These are phyloP conservation scores for Endocalyx cinctus DNA, from an alignment of 2,329 filamentous ascomycete species.

Conservation along the genomic window DNA sequence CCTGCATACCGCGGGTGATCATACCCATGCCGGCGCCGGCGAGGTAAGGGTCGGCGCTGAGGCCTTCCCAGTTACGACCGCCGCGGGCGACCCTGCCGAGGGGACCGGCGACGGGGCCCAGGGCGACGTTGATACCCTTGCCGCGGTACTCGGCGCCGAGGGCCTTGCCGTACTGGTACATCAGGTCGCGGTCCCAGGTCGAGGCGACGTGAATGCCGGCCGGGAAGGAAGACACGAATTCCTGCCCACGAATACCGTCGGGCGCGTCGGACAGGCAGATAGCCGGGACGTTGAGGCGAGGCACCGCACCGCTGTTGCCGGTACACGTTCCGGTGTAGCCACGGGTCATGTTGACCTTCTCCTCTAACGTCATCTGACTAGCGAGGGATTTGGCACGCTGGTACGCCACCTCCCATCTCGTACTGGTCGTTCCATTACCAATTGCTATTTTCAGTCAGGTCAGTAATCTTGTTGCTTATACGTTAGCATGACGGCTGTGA, in stretches of 20 bases:
- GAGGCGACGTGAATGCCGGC: slow-evolving; percentile 81
- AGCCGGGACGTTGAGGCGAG: slow-evolving; percentile 65
- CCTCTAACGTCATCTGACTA: slow-evolving; percentile 4
- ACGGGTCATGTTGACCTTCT: slow-evolving; percentile 6
- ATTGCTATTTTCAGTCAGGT: neutral
- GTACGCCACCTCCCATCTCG: slow-evolving; percentile 2
- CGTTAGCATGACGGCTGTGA: neutral
- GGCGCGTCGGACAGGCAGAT: slow-evolving; percentile 82
- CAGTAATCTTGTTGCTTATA: neutral
- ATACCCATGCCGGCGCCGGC: slow-evolving; percentile 71
- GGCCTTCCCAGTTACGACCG: slow-evolving; percentile 88
- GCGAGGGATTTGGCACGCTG: slow-evolving; percentile 2
- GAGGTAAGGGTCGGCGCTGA: slow-evolving; percentile 76
- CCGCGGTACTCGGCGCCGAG: slow-evolving; percentile 65
- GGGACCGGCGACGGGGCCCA: slow-evolving; percentile 66
- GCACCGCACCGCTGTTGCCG: slow-evolving; percentile 54
- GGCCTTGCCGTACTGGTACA: slow-evolving; percentile 70
- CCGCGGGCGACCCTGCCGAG: slow-evolving; percentile 76
- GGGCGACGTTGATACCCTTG: slow-evolving; percentile 59
- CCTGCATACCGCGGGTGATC: slow-evolving; percentile 64
- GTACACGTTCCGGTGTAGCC: slow-evolving; percentile 6
- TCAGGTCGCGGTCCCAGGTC: slow-evolving; percentile 79
- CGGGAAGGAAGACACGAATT: slow-evolving; percentile 78
- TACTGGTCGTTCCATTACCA: slow-evolving; percentile 3
- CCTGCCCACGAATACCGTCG: slow-evolving; percentile 70